Percentiles rank a stretch among this genome's conserved stretches.
Evolutionary conservation across 2,329 filamentous ascomycete species (phyloP).

Genomic region (Aspergillus ustus): DNA sequence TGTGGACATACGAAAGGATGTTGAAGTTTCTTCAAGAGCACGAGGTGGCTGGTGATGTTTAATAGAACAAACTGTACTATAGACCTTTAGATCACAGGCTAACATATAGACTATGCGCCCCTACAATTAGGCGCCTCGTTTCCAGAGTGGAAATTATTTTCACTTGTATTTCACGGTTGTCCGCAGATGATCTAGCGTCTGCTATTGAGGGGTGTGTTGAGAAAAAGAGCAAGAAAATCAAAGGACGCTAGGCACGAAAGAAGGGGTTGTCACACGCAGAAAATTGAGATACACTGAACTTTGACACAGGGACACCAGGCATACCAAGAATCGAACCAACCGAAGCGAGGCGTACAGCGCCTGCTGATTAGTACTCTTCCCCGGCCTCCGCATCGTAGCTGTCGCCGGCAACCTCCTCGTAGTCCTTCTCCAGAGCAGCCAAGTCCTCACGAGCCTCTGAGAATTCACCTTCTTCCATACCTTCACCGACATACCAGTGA

Average conservation of each 20-base stretch:
- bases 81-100: background rate
- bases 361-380: constrained; percentile 39
- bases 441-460: constrained; percentile 85
- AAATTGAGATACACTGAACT: constrained; percentile 20
- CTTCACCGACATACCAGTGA: constrained; percentile 82
- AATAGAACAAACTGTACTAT: constrained; percentile 8
- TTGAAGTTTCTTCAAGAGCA: constrained; percentile 62
- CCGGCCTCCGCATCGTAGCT: constrained; percentile 66
- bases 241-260: constrained; percentile 28
- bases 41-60: constrained; percentile 28
- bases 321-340: constrained; percentile 25
- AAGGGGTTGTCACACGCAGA: constrained; percentile 32
- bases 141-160: constrained; percentile 8
- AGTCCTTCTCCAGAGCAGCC: constrained; percentile 83
- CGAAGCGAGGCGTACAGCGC: constrained; percentile 9
- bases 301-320: constrained; percentile 20
- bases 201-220: constrained; percentile 6
- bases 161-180: constrained; percentile 12
- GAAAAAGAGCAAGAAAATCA: constrained; percentile 10
- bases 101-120: background rate
- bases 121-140: background rate
- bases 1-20: constrained; percentile 89
- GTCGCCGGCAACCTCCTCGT: constrained; percentile 81
- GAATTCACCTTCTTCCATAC: constrained; percentile 93
- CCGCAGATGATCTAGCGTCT: constrained; percentile 13